These are phyloP conservation scores for Sporisorium exsertum DNA, from an alignment of 1,284 basidiomycete species.

Conservation along the genomic window DNA sequence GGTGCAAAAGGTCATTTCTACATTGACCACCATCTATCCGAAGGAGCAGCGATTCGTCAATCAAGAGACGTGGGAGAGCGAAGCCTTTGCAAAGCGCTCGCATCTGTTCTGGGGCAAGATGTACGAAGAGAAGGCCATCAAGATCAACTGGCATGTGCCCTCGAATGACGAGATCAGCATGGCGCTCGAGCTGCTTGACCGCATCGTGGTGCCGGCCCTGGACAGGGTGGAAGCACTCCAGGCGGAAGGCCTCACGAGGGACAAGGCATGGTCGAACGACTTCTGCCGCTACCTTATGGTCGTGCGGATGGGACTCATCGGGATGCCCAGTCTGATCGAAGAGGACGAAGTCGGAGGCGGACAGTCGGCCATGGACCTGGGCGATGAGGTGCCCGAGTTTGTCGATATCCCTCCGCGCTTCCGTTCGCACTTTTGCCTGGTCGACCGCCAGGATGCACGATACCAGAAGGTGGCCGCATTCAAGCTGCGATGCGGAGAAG, in stretches of 20 bases:
- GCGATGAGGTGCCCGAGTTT: slow-evolving; percentile 77
- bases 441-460: slow-evolving; percentile 80
- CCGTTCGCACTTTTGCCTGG: slow-evolving; percentile 79
- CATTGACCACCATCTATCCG: slow-evolving; percentile 83
- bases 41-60: slow-evolving; percentile 86
- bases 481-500: slow-evolving; percentile 78
- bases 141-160: slow-evolving; percentile 90
- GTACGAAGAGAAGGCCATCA: slow-evolving; percentile 82
- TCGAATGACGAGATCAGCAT: slow-evolving; percentile 81
- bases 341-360: slow-evolving; percentile 75
- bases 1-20: slow-evolving; percentile 81
- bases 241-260: slow-evolving; percentile 24
- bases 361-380: slow-evolving; percentile 75
- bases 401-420: slow-evolving; percentile 71
- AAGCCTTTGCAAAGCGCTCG: slow-evolving; percentile 82
- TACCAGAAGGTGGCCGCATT: slow-evolving; percentile 78
- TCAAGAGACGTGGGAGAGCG: slow-evolving; percentile 81
- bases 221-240: slow-evolving; percentile 77
- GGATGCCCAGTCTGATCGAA: slow-evolving; percentile 76
- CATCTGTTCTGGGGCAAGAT: slow-evolving; percentile 85
- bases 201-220: slow-evolving; percentile 78
- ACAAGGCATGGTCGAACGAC: slow-evolving; percentile 81
- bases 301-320: slow-evolving; percentile 78
- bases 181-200: slow-evolving; percentile 81
- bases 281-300: slow-evolving; percentile 82